Conservation (phyloP, 2,329 filamentous ascomycete genomes). For the Fusarium transvaalense region DNA sequence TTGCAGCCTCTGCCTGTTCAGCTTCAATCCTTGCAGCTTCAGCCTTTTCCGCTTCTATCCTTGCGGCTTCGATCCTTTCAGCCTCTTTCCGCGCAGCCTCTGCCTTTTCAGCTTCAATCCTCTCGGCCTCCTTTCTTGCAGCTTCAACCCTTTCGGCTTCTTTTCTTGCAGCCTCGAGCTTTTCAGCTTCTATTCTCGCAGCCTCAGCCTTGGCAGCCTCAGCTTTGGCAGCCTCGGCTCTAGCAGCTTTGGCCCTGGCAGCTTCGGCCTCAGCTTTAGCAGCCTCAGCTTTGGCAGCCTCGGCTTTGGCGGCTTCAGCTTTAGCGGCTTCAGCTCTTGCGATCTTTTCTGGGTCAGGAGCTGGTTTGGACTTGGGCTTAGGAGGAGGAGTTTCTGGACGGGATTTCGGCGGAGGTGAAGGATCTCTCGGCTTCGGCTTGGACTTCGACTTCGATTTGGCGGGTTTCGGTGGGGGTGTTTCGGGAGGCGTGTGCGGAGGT, state of each 20-base stretch:
- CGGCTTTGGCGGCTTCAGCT: neutral
- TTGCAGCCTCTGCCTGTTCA: neutral
- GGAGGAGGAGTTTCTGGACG: constrained; percentile 37
- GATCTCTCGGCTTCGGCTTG: constrained; percentile 28
- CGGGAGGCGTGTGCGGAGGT: constrained; percentile 38
- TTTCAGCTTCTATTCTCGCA: neutral
- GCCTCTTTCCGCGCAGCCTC: neutral
- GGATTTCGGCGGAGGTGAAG: constrained; percentile 42
- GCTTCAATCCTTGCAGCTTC: neutral
- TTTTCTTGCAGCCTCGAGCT: neutral
- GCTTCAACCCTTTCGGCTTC: constrained; percentile 1
- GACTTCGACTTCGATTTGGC: constrained; percentile 30
- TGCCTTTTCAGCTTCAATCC: neutral
- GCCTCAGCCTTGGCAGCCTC: neutral
- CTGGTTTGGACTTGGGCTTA: constrained; percentile 35
- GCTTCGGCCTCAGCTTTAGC: constrained; percentile 43
- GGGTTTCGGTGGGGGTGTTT: constrained; percentile 45
- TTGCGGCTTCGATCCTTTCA: neutral
- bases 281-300: neutral
- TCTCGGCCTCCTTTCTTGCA: neutral
- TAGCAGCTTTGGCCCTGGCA: constrained; percentile 61
- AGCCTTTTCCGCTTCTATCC: neutral
- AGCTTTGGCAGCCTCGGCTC: constrained; percentile 65
- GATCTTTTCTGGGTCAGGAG: constrained; percentile 32
- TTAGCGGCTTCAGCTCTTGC: neutral